Base-by-base conservation (phyloP, 2,329 filamentous ascomycete species). In the Xylaria sp. region DNA sequence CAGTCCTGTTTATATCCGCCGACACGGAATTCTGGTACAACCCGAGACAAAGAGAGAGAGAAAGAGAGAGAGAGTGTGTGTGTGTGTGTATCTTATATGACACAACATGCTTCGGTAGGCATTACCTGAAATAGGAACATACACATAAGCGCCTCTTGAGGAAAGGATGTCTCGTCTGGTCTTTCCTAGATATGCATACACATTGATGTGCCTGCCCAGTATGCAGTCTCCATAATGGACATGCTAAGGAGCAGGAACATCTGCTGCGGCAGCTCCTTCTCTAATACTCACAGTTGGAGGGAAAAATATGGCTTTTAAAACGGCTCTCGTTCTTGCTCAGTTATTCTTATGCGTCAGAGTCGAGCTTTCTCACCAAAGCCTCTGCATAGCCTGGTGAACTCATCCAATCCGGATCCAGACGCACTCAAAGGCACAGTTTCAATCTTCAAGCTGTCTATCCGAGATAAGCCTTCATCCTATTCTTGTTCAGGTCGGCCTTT, bases 171-270 rank as follows among this genome's bases (percentile, higher is more conserved):
- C 5, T 4, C 28, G 36, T 28, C 15, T 51, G 43, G 56, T n/a
- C 46, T 54, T 62, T 62, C 64, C 59, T n/a, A 28, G 3, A 9
- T 7, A 43, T 54, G 23, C 41, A 9, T 3, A 20, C 25, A 10
- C 1, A 13, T 3, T 13, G 7, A 13, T 25, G 43, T 28, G 41
- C 28, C 55, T 65, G 54, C 62, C 46, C 33, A 25, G 12, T 33
- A n/a, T 33, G 28, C 28, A 28, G 28, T 28, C 28, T 28, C 3
- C 28, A 5, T 28, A 31, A 39, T 9, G 12, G 20, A 13, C 7
- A 61, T n/a, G 13, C 15, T 18, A 20, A 13, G 51, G 12, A 56
- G 57, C 23, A 57, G 31, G 64, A 57, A 31, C 58, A 41, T 23
- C 43, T 12, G 5, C 55, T 28, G 15, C 23, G 7, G 10, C 2